These are phyloP conservation scores for Moricandia arvensis DNA, from an alignment of 345 rosid species.

Conservation along the genomic window DNA sequence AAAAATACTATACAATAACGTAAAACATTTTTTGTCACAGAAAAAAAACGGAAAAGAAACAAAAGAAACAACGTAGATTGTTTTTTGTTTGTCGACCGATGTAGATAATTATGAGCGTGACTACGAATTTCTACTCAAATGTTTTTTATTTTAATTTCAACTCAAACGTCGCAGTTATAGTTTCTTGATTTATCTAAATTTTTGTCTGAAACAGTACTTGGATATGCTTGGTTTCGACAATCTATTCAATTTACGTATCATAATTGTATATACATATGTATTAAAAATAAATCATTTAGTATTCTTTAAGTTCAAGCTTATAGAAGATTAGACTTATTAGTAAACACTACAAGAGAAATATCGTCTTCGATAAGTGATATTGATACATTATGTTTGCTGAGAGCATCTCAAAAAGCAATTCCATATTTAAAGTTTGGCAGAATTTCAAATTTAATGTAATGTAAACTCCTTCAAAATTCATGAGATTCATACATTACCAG, in stretches of 20 bases:
- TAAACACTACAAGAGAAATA: too few species aligned
- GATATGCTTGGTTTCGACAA: not conserved
- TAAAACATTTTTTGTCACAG: not conserved
- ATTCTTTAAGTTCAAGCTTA: conserved; percentile 2
- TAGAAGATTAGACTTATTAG: not conserved
- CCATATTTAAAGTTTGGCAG: too few species aligned
- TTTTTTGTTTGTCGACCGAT: not conserved
- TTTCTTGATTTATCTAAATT: not conserved
- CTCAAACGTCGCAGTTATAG: not conserved
- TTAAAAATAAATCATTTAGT: not conserved
- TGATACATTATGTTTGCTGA: too few species aligned
- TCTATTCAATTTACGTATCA: not conserved
- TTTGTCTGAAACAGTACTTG: not conserved
- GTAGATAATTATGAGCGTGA: not conserved
- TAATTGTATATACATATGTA: not conserved
- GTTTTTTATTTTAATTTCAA: not conserved
- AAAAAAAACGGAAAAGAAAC: not conserved
- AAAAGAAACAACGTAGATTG: not conserved
- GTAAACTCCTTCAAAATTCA: too few species aligned
- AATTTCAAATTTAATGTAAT: too few species aligned
- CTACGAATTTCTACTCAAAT: not conserved
- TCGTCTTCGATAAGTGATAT: not conserved
- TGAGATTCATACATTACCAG: too few species aligned
- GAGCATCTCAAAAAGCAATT: too few species aligned
- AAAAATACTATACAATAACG: not conserved